Evolutionary conservation across 2,329 filamentous ascomycete species (phyloP), one percentile per base, ranked within the genome.

Genomic region (Meredithiella fracta): DNA sequence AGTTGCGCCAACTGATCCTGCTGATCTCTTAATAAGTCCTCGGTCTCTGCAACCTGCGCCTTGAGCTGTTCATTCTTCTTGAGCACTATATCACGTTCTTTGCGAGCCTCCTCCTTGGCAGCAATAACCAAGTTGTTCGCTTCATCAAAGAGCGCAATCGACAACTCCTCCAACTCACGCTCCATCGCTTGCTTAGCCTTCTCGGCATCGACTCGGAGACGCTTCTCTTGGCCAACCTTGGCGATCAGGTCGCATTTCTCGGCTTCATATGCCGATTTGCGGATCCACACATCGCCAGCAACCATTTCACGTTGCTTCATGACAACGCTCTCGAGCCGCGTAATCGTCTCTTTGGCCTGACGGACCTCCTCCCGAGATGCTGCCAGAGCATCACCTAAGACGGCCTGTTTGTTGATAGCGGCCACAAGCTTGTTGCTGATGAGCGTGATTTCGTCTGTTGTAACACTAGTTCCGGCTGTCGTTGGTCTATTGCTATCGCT

Each of bases 371-470:
- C 83, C 38, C 89, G 80, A 15, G 89, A 85, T 53, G 81, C 82
- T 52, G 87, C 84, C 17, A 98, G 74, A 9, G 81, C 86, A 67
- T 98, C 92, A 68, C 97, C 92, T 47, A 98, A 77, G 22, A 79
- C 83, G 6, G 90, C 96, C 68, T 96, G 90, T 67, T 94, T 85
- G 66, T 98, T 98, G 69, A 98, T 96, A 47, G 92, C 91, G 65
- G 92, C 91, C 63, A 98, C 91, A 60, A 98, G 80, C 68, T 98
- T 98, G 51, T 89, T 91, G 69, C 89, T 97, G 31, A 98, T 74
- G 5, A 86, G 82, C 6, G 91, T 86, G 26, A 98, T 87, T 69
- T 97, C 92, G 58, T 78, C 72, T 17, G 49, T 51, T 22, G 81
- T 69, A 25, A 31, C 34, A n/a, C 7, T 44, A 17, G 51, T 54